Percentiles rank a stretch among this genome's conserved stretches.
Evolutionary conservation across 2,329 filamentous ascomycete species (phyloP).

Genomic region (Stachybotrys echinatus): DNA sequence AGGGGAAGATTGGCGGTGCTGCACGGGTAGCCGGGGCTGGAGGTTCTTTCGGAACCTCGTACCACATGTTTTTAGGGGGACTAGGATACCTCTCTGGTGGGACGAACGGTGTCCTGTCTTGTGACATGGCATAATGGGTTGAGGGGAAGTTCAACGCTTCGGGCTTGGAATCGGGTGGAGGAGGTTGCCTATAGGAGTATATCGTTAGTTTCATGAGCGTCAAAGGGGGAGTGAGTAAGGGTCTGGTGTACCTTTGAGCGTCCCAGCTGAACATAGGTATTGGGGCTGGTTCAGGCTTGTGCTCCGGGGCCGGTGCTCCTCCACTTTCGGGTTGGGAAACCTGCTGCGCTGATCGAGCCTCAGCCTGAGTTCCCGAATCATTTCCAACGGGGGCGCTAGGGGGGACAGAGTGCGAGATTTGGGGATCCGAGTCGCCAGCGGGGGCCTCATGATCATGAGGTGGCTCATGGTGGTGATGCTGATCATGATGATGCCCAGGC

Average conservation of each 20-base stretch:
- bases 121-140: slow-evolving; percentile 78
- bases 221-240: background rate
- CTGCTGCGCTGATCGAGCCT: slow-evolving; percentile 36
- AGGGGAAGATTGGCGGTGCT: slow-evolving; percentile 77
- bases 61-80: slow-evolving; percentile 84
- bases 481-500: slow-evolving; percentile 11
- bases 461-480: slow-evolving; percentile 12
- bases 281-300: slow-evolving; percentile 15
- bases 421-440: slow-evolving; percentile 13
- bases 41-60: slow-evolving; percentile 65
- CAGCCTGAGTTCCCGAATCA: slow-evolving; percentile 43
- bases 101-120: slow-evolving; percentile 67
- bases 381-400: slow-evolving; percentile 25
- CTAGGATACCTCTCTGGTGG: slow-evolving; percentile 74
- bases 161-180: slow-evolving; percentile 63
- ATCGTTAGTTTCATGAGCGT: background rate
- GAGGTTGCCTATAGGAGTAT: slow-evolving; percentile 47
- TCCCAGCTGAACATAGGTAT: slow-evolving; percentile 40
- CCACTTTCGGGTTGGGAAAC: slow-evolving; percentile 9
- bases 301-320: slow-evolving; percentile 10
- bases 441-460: slow-evolving; percentile 8
- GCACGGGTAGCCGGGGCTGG: slow-evolving; percentile 49
- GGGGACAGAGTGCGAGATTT: slow-evolving; percentile 15
- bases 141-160: slow-evolving; percentile 82
- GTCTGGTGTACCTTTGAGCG: slow-evolving; percentile 42